phyloP scores from a whole-genome alignment of 805 yeast species.

The Zygoascus biomembranicola region DNA sequence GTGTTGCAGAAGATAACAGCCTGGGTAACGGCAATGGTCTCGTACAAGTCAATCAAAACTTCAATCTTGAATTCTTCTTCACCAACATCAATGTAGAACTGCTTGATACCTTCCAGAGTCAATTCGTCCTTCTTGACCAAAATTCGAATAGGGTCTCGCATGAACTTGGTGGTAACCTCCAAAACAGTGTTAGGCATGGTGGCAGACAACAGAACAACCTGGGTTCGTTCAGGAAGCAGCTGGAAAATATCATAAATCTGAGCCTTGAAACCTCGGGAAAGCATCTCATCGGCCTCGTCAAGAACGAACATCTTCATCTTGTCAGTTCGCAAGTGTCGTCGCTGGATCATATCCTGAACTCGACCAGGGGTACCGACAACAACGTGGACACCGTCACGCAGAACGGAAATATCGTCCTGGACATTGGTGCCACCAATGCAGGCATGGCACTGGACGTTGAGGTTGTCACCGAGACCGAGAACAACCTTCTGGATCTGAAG shows the following conservation, averaged over 20 bases:
- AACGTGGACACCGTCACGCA: slow-evolving; percentile 76
- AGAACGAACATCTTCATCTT: slow-evolving; percentile 78
- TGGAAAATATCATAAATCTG: slow-evolving; percentile 91
- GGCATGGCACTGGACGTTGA: slow-evolving; percentile 81
- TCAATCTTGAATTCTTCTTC: slow-evolving; percentile 93
- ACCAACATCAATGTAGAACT: slow-evolving; percentile 83
- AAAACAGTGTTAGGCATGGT: slow-evolving; percentile 88
- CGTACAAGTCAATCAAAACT: slow-evolving; percentile 89
- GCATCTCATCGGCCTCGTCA: slow-evolving; percentile 96
- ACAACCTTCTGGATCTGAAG: slow-evolving; percentile 87
- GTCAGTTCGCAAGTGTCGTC: slow-evolving; percentile 67
- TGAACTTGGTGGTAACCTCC: slow-evolving; percentile 86
- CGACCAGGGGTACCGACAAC: slow-evolving; percentile 98
- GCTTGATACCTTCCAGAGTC: slow-evolving; percentile 90
- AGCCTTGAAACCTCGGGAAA: slow-evolving; percentile 89
- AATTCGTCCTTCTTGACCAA: slow-evolving; percentile 91
- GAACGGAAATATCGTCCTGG: slow-evolving; percentile 68
- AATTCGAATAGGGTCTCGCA: slow-evolving; percentile 88
- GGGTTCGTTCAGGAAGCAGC: slow-evolving; percentile 73
- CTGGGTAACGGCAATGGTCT: slow-evolving; percentile 90
- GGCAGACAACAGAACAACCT: slow-evolving; percentile 92
- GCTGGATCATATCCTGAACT: slow-evolving; percentile 81
- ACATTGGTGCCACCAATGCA: slow-evolving; percentile 90
- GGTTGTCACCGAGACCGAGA: slow-evolving; percentile 74
- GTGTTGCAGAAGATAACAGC: slow-evolving; percentile 98